These are phyloP conservation scores for Penicillium sp. DNA, from an alignment of 2,329 filamentous ascomycete species.

Conservation along the genomic window DNA sequence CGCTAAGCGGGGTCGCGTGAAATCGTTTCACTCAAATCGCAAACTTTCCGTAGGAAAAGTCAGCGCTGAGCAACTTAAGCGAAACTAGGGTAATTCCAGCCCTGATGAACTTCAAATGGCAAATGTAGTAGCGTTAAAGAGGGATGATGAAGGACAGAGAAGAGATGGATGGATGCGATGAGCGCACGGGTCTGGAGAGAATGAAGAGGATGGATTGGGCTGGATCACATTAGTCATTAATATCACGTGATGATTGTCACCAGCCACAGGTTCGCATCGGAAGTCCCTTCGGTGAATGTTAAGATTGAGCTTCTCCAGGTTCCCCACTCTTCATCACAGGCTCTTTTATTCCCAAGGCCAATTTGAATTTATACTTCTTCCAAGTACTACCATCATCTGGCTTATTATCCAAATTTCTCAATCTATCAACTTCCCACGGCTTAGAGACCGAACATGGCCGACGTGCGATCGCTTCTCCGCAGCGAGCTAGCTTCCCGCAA, in stretches of 20 bases:
- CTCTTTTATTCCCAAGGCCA: constrained; percentile 17
- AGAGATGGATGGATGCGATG: constrained; percentile 3
- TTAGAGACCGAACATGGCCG: constrained; percentile 58
- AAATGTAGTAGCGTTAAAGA: not conserved
- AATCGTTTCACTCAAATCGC: constrained; percentile 1
- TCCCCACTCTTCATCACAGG: constrained; percentile 26
- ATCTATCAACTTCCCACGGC: not conserved
- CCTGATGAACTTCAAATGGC: not conserved
- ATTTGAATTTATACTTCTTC: constrained; percentile 7
- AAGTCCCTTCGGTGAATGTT: constrained; percentile 10
- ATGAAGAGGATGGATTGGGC: constrained; percentile 2
- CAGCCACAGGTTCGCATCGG: constrained; percentile 13
- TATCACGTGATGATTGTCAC: constrained; percentile 6
- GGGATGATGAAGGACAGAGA: not conserved
- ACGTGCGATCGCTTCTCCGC: constrained; percentile 75
- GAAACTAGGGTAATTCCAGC: not conserved
- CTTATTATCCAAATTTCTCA: not conserved
- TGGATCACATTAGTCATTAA: constrained; percentile 5
- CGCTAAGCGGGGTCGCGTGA: constrained; percentile 34
- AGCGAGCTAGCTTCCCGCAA: constrained; percentile 73
- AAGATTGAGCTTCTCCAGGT: constrained; percentile 25
- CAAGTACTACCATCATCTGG: not conserved
- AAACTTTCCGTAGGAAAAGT: not conserved
- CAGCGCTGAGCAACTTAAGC: not conserved
- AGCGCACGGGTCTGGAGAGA: not conserved